Evolutionary conservation across 192 early-diverging fungal species (phyloP).

Genomic region (Backusella morwellensis): DNA sequence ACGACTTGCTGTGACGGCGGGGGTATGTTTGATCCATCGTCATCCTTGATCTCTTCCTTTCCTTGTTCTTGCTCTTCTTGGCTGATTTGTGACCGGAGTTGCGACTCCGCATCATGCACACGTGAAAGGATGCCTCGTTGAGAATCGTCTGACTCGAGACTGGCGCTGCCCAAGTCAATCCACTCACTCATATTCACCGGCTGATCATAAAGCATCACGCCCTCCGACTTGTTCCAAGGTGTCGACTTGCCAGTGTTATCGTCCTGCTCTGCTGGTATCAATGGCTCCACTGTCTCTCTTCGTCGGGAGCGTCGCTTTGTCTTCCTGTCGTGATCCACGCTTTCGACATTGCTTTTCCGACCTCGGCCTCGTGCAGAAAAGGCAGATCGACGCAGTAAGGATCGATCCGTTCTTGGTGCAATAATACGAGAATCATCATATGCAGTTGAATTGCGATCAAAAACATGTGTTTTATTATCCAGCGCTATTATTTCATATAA

Average conservation of each 20-base stretch:
- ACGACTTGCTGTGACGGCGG: background rate
- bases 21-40: background rate
- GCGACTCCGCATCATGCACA: slow-evolving; percentile 35
- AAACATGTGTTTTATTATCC: background rate
- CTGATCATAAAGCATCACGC: slow-evolving; percentile 24
- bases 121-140: slow-evolving; percentile 32
- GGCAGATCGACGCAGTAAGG: slow-evolving; percentile 11
- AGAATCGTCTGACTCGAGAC: slow-evolving; percentile 17
- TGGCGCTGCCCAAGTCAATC: slow-evolving; percentile 32
- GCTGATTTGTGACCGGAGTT: slow-evolving; percentile 20
- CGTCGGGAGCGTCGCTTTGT: background rate
- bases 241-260: background rate
- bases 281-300: background rate
- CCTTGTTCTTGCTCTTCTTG: background rate
- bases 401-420: slow-evolving; percentile 6
- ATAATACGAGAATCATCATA: slow-evolving; percentile 8
- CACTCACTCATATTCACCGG: slow-evolving; percentile 36
- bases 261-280: background rate
- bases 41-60: background rate
- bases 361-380: slow-evolving; percentile 14
- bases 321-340: background rate
- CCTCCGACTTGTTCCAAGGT: slow-evolving; percentile 12
- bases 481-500: background rate
- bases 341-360: background rate
- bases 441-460: background rate